Evolutionary conservation across 2,329 filamentous ascomycete genomes (phyloP).

Genomic region (Hypoxylon sp.): DNA sequence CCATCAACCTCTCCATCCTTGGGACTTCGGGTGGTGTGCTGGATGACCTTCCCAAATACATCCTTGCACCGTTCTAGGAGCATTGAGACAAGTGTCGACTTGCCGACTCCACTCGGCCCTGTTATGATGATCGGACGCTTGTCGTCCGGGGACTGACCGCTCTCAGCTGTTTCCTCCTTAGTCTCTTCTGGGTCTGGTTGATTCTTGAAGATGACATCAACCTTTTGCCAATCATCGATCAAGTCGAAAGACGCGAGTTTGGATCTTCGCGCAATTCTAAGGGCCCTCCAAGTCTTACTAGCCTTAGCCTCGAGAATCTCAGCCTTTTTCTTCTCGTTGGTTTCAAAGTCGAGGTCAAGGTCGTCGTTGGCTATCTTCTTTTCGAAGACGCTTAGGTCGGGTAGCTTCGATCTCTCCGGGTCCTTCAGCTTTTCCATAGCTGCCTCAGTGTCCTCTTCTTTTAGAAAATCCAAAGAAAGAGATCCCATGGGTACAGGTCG

Average conservation of each 20-base stretch:
- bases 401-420: slow-evolving; percentile 69
- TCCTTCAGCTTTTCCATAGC: slow-evolving; percentile 77
- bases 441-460: slow-evolving; percentile 67
- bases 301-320: slow-evolving; percentile 74
- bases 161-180: slow-evolving; percentile 48
- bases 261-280: slow-evolving; percentile 79
- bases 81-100: slow-evolving; percentile 68
- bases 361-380: slow-evolving; percentile 80
- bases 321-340: slow-evolving; percentile 65
- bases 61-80: slow-evolving; percentile 71
- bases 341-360: slow-evolving; percentile 85
- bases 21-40: slow-evolving; percentile 63
- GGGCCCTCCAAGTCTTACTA: slow-evolving; percentile 89
- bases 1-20: slow-evolving; percentile 61
- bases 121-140: slow-evolving; percentile 70
- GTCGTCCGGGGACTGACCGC: slow-evolving; percentile 54
- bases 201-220: slow-evolving; percentile 65
- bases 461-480: slow-evolving; percentile 80
- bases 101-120: slow-evolving; percentile 69
- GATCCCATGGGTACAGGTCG: slow-evolving; percentile 75
- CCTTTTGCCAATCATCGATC: slow-evolving; percentile 82
- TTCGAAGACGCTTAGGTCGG: slow-evolving; percentile 75
- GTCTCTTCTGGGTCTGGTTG: slow-evolving; percentile 43
- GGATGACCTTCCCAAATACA: slow-evolving; percentile 67
- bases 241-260: slow-evolving; percentile 84